Percentiles rank a stretch among this genome's conserved stretches.
Conservation (phyloP, 257 asterid species). For the Coffea canephora region DNA sequence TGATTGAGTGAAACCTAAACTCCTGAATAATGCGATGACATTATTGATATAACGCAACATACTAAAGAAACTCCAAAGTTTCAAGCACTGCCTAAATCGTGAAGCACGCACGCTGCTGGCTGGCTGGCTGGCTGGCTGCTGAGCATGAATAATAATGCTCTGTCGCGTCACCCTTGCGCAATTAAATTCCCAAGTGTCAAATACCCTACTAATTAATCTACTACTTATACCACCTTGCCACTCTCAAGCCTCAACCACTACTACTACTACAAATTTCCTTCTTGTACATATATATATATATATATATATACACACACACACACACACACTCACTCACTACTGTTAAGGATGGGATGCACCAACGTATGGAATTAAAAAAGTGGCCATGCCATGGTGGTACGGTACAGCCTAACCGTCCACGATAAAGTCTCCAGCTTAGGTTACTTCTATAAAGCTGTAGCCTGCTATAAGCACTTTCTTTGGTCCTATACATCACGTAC, state of each 20-base stretch:
- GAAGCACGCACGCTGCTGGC: not conserved
- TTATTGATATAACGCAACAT: not conserved
- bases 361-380: not conserved
- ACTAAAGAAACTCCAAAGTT: not conserved
- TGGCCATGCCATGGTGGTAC: not conserved
- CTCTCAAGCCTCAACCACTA: not conserved
- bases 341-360: too few species aligned
- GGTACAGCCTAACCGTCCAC: not conserved
- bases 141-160: not conserved
- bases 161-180: conserved; percentile 19
- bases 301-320: too few species aligned
- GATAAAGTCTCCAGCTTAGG: not conserved
- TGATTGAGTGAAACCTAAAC: not conserved
- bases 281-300: too few species aligned
- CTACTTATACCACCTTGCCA: not conserved
- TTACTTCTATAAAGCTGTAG: not conserved
- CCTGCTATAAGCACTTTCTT: not conserved
- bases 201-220: too few species aligned
- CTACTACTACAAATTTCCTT: not conserved
- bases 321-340: too few species aligned
- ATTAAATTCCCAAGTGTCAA: not conserved
- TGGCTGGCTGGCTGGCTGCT: too few species aligned
- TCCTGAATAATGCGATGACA: not conserved
- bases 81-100: not conserved
- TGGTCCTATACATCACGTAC: not conserved